Percentiles rank a stretch among this genome's conserved stretches.
These are phyloP conservation scores for Lentinula sp. DNA, from an alignment of 768 basidiomycete genomes.

Conservation along the genomic window DNA sequence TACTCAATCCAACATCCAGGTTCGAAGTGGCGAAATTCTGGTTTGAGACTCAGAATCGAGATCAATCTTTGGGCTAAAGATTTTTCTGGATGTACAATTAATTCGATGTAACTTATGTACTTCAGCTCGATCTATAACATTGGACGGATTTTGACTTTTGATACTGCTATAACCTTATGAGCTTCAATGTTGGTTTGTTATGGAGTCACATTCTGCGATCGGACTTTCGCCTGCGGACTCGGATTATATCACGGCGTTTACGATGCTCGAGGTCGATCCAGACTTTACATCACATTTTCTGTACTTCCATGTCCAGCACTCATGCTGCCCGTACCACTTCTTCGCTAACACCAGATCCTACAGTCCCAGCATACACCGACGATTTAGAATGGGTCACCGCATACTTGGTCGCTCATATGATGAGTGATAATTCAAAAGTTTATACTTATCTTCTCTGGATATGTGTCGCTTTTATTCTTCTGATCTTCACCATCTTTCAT, in stretches of 20 bases:
- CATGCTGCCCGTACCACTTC: background rate
- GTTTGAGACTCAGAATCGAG: constrained; percentile 13
- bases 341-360: constrained; percentile 25
- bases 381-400: constrained; percentile 47
- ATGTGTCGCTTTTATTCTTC: constrained; percentile 33
- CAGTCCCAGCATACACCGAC: constrained; percentile 36
- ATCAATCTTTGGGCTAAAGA: background rate
- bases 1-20: constrained; percentile 15
- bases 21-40: constrained; percentile 13
- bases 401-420: constrained; percentile 51
- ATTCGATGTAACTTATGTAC: background rate
- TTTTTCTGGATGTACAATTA: background rate
- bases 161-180: no score
- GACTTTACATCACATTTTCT: background rate
- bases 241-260: background rate
- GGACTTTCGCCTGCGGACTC: background rate
- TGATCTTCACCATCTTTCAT: constrained; percentile 35
- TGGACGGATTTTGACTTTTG: background rate
- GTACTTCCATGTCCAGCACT: background rate
- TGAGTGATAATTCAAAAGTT: constrained; percentile 43
- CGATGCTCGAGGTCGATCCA: background rate
- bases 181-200: background rate
- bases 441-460: constrained; percentile 60
- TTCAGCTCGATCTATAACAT: background rate
- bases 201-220: background rate